phyloP scores from a whole-genome alignment of 2,329 filamentous ascomycete genomes.

The Colletotrichum abscissum region DNA sequence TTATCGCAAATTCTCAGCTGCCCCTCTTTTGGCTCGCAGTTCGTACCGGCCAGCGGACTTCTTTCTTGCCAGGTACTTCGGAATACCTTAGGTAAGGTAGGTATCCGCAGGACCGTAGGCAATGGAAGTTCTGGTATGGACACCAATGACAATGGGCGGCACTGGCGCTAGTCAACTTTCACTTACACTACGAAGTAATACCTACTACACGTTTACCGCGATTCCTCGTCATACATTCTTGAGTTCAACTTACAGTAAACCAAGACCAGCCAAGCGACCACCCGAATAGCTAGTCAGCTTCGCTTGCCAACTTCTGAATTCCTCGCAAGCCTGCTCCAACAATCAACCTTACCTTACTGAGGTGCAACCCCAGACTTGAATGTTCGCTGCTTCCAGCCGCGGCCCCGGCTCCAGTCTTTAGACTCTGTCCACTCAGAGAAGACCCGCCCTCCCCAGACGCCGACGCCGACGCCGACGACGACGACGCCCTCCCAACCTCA shows the following conservation, averaged over 20 bases:
- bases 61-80: neutral
- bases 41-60: neutral
- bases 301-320: neutral
- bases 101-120: too few relatives aligned
- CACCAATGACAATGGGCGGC: too few relatives aligned
- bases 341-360: too few relatives aligned
- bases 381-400: neutral
- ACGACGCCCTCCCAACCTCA: slow-evolving; percentile 6
- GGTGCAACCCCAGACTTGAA: neutral
- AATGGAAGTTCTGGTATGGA: too few relatives aligned
- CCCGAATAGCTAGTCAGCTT: neutral
- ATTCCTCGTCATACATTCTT: neutral
- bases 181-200: too few relatives aligned
- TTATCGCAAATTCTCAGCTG: neutral
- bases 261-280: neutral
- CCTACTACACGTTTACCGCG: neutral
- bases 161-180: neutral
- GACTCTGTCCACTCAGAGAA: slow-evolving; percentile 6
- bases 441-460: neutral
- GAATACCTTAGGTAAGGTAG: too few relatives aligned
- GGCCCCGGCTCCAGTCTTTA: slow-evolving; percentile 7
- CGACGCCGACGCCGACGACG: neutral
- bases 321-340: too few relatives aligned
- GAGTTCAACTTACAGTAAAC: neutral
- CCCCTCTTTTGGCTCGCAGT: neutral